Evolutionary conservation across 257 asterid genomes (phyloP).

Genomic region (Mentha longifolia): DNA sequence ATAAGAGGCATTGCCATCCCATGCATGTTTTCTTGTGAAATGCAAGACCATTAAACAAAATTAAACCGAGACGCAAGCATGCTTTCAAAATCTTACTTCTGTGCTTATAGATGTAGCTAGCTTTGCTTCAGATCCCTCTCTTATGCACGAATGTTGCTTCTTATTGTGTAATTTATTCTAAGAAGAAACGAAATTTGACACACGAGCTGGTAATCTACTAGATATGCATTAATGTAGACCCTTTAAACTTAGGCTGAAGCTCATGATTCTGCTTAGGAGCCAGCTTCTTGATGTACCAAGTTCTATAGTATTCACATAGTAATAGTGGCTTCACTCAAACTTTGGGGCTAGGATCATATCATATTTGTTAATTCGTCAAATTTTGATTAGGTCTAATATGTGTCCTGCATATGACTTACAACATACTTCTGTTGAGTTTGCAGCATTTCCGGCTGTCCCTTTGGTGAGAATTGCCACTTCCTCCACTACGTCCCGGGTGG

Average conservation of each 20-base stretch:
- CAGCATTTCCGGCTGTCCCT: constrained; percentile 71
- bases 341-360: not conserved
- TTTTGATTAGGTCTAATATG: not conserved
- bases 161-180: not conserved
- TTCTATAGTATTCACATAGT: not conserved
- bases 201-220: not conserved
- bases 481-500: constrained; percentile 93
- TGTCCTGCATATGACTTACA: not conserved
- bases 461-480: constrained; percentile 89
- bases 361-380: not conserved
- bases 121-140: not conserved
- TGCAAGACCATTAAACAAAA: not conserved
- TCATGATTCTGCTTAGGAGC: not conserved
- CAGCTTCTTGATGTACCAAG: not conserved
- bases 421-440: constrained; percentile 26
- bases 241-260: not conserved
- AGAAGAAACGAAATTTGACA: not conserved
- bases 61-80: not conserved
- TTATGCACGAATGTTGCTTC: not conserved
- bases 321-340: not conserved
- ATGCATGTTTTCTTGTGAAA: not conserved
- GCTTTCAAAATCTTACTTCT: not conserved
- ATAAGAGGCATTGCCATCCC: not conserved
- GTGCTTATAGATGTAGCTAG: not conserved
- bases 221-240: not conserved